Base-by-base conservation (phyloP, 768 basidiomycete genomes). In the Tylopilus vinaceipallidus region DNA sequence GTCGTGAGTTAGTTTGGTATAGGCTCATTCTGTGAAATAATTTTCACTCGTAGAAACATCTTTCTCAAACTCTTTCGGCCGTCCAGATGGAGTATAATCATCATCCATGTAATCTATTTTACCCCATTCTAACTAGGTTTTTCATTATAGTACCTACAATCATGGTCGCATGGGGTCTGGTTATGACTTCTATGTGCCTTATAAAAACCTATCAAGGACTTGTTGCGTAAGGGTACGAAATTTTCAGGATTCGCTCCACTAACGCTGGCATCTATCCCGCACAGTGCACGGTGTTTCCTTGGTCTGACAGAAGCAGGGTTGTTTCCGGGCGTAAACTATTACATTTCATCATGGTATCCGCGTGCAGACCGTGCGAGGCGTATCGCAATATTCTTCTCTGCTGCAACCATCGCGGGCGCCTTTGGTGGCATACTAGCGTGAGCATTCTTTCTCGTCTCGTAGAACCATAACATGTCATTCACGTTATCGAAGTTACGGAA, bases 331-430 rank as follows among this genome's bases (percentile, higher is more conserved):
- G 61, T 75, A 45, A 69, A 67, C 2, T 78, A 75, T 49, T 74
- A 71, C 38, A 67, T 82, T 36, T 80, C 79, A 12, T 63, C 80
- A 40, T 85, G 83, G 83, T 81, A 88, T 60, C 74, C 80, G 13
- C 71, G 78, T 30, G 67, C 69, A 44, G 83, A 86, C 57, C 76
- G 82, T 34, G 81, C 78, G 14, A 67, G 66, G 56, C 76, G 83
- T 23, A 74, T 83, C 45, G 80, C 83, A 5, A 34, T 85, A 24
- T 84, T 86, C 72, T 83, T 82, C 64, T 77, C 77, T 16, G 80
- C 81, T 26, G 81, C 82, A 12, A 82, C 80, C 0, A 57, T 79
- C 29, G 75, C 81, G 16, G 82, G 75, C 42, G 66, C 69, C 52
- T 81, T 70, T 63, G 78, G 79, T 41, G 79, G 81, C 30, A 59